Evolutionary conservation across 169 alveolate species (phyloP).

Genomic region (Miamiensis avidus): DNA sequence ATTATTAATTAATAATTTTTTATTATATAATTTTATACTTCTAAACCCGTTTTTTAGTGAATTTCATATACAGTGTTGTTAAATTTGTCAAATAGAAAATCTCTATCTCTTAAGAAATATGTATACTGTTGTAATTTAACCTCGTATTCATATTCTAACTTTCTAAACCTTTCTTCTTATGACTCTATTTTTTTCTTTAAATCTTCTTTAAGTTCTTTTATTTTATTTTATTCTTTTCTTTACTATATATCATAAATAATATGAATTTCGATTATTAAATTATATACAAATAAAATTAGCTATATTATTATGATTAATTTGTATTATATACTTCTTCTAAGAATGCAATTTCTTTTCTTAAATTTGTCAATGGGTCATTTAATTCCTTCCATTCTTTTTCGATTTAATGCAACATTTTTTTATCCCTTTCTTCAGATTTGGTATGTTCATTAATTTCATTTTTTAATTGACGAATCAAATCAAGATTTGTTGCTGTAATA

Average conservation of each 20-base stretch:
- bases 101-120: conserved; percentile 76
- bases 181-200: conserved; percentile 56
- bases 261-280: no score
- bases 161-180: conserved; percentile 61
- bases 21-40: conserved; percentile 8
- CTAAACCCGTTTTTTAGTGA: conserved; percentile 80
- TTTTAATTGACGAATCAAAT: conserved; percentile 81
- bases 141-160: conserved; percentile 82
- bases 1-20: background rate
- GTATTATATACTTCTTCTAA: conserved; percentile 32
- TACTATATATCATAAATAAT: conserved; percentile 9
- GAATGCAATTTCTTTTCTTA: conserved; percentile 58
- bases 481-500: conserved; percentile 87
- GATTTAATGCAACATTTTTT: conserved; percentile 58
- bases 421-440: conserved; percentile 60
- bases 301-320: background rate
- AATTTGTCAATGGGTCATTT: conserved; percentile 71
- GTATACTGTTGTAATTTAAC: conserved; percentile 74
- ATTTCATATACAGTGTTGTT: conserved; percentile 73
- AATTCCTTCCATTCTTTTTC: conserved; percentile 62
- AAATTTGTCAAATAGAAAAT: conserved; percentile 66
- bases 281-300: no score
- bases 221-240: conserved; percentile 55
- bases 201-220: conserved; percentile 57
- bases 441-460: conserved; percentile 71